These are phyloP conservation scores for Purpureocillium takamizusanense DNA, from an alignment of 2,329 filamentous ascomycete species.

Conservation along the genomic window DNA sequence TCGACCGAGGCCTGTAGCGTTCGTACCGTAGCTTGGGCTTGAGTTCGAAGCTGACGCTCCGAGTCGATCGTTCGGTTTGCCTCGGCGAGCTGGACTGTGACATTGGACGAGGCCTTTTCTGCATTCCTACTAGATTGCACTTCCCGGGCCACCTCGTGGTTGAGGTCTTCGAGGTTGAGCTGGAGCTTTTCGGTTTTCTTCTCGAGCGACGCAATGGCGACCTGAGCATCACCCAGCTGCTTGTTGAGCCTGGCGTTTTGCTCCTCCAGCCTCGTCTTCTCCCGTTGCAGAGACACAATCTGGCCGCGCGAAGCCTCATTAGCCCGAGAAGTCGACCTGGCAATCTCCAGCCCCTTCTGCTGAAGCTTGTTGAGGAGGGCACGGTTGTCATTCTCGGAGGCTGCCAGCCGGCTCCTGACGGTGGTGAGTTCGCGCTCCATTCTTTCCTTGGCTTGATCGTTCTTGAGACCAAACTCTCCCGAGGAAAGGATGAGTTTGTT, in stretches of 20 bases:
- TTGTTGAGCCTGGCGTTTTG: conserved; percentile 72
- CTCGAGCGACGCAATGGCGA: conserved; percentile 74
- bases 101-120: conserved; percentile 75
- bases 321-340: conserved; percentile 76
- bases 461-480: conserved; percentile 78
- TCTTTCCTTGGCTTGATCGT: conserved; percentile 90
- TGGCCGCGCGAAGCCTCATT: conserved; percentile 76
- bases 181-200: conserved; percentile 93
- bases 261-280: conserved; percentile 77
- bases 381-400: conserved; percentile 93
- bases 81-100: conserved; percentile 77
- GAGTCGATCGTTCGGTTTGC: conserved; percentile 84
- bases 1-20: conserved; percentile 74
- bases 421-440: conserved; percentile 86
- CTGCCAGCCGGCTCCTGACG: conserved; percentile 77
- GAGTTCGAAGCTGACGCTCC: conserved; percentile 73
- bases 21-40: conserved; percentile 78
- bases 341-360: conserved; percentile 94
- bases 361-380: conserved; percentile 94
- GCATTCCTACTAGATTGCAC: conserved; percentile 84
- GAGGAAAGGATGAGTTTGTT: conserved; percentile 84
- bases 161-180: conserved; percentile 81
- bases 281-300: conserved; percentile 65
- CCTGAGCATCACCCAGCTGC: conserved; percentile 77
- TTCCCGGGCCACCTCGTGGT: conserved; percentile 83